These are phyloP conservation scores for Ceratocystis destructans DNA, from an alignment of 2,329 filamentous ascomycete species.

Conservation along the genomic window DNA sequence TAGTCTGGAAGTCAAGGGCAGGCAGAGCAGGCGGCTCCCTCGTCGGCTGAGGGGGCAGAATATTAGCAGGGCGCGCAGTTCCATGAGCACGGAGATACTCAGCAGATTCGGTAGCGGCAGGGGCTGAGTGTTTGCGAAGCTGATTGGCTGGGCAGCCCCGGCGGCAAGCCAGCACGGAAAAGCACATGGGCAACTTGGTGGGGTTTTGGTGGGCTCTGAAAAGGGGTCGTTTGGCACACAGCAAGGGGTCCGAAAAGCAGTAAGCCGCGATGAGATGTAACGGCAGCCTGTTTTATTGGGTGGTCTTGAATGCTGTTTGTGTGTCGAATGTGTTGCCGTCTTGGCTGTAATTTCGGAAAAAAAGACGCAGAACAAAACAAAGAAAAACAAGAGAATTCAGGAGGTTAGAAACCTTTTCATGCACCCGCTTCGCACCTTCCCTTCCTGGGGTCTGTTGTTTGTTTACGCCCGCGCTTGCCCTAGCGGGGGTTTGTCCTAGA, in stretches of 20 bases:
- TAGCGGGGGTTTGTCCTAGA: not conserved
- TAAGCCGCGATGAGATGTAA: not conserved
- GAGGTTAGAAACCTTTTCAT: not conserved
- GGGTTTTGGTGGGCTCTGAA: too few species aligned
- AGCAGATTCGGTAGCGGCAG: not conserved
- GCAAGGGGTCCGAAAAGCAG: not conserved
- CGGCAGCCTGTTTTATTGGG: not conserved
- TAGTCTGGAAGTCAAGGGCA: conserved; percentile 8
- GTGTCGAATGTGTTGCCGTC: not conserved
- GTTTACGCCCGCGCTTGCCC: not conserved
- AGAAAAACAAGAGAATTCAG: not conserved
- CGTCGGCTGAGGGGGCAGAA: not conserved
- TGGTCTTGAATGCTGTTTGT: not conserved
- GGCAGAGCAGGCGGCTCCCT: conserved; percentile 7
- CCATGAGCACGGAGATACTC: not conserved
- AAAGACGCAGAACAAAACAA: not conserved
- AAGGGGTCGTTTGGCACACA: not conserved
- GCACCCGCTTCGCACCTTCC: not conserved
- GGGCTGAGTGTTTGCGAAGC: not conserved
- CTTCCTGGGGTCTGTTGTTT: not conserved
- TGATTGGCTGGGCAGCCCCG: conserved; percentile 3
- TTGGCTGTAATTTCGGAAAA: not conserved
- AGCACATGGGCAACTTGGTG: not conserved
- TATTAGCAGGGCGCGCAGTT: not conserved
- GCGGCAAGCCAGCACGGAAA: conserved; percentile 9